A percentile compares a stretch with the other conserved stretches of the same genome.
Conservation (phyloP, 768 basidiomycete species). For the Mycena galopus region DNA sequence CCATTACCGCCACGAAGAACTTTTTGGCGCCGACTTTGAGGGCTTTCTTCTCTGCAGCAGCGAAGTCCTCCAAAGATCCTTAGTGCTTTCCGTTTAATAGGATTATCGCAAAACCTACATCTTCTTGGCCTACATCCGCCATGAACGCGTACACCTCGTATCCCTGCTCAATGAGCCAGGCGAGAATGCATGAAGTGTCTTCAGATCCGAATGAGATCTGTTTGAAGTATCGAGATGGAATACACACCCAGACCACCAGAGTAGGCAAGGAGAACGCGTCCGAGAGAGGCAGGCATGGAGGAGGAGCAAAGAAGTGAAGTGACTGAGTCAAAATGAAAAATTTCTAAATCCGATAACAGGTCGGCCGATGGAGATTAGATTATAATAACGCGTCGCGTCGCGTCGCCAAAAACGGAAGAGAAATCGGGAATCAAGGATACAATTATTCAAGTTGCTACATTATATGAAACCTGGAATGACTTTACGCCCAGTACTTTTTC, state of each 20-base stretch:
- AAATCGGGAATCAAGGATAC: too few relatives aligned
- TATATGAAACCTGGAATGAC: too few relatives aligned
- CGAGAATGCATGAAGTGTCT: conserved; percentile 99
- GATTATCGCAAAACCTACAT: conserved; percentile 57
- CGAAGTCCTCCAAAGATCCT: conserved; percentile 79
- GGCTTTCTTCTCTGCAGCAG: conserved; percentile 91
- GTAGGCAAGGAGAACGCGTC: conserved; percentile 96
- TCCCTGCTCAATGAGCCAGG: conserved; percentile 98
- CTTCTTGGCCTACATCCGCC: conserved; percentile 95
- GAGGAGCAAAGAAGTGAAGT: not conserved
- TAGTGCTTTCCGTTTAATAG: conserved; percentile 15
- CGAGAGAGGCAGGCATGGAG: conserved; percentile 66
- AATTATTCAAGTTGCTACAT: too few relatives aligned
- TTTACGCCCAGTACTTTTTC: conserved; percentile 32
- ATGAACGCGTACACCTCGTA: conserved; percentile 98
- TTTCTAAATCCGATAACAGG: not conserved
- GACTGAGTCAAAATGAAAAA: conserved; percentile 10
- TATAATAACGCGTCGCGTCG: too few relatives aligned
- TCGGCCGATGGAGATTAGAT: too few relatives aligned
- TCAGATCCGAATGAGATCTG: conserved; percentile 12
- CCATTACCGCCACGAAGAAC: conserved; percentile 88
- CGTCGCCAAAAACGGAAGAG: too few relatives aligned
- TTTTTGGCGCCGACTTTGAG: conserved; percentile 93
- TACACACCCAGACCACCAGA: conserved; percentile 95
- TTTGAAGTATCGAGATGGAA: not conserved